Conservation (phyloP, 192 early-diverging fungal species). For the Mortierella claussenii region DNA sequence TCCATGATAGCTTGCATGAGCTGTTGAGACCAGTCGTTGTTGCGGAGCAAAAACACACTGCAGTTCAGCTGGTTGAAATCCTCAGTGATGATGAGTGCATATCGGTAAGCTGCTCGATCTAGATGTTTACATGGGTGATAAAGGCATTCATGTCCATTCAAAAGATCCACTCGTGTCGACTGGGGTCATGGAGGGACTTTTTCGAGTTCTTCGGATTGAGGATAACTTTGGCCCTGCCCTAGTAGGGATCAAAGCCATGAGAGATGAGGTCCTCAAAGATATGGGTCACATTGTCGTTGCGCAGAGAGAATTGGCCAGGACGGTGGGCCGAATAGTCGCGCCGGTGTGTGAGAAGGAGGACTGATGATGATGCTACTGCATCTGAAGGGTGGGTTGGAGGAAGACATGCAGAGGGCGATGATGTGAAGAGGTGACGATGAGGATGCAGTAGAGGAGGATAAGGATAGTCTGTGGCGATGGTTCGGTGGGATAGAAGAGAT, state of each 20-base stretch:
- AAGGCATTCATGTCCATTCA: slow-evolving; percentile 69
- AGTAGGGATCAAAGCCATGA: slow-evolving; percentile 8
- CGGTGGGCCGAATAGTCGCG: no score
- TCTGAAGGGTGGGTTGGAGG: no score
- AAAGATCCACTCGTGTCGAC: slow-evolving; percentile 60
- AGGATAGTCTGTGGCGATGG: no score
- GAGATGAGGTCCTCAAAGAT: slow-evolving; percentile 16
- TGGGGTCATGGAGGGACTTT: no score
- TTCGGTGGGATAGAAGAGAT: no score
- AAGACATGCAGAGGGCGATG: no score
- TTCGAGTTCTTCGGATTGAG: slow-evolving; percentile 22
- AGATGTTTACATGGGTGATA: slow-evolving; percentile 55
- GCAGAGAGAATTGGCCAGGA: slow-evolving; percentile 20
- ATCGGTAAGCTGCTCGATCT: slow-evolving; percentile 53
- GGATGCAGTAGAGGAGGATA: no score
- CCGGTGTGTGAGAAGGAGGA: no score
- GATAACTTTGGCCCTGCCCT: slow-evolving; percentile 23
- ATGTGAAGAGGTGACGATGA: no score
- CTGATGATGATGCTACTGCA: no score
- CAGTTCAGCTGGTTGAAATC: slow-evolving; percentile 55
- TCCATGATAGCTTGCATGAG: slow-evolving; percentile 50
- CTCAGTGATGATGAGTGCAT: slow-evolving; percentile 24
- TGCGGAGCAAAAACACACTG: slow-evolving; percentile 63
- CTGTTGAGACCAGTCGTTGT: slow-evolving; percentile 55
- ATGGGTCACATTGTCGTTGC: slow-evolving; percentile 22